A percentile compares a stretch with the other conserved stretches of the same genome.
These are phyloP conservation scores for Populus pruinosa DNA, from an alignment of 345 rosid species.

Conservation along the genomic window DNA sequence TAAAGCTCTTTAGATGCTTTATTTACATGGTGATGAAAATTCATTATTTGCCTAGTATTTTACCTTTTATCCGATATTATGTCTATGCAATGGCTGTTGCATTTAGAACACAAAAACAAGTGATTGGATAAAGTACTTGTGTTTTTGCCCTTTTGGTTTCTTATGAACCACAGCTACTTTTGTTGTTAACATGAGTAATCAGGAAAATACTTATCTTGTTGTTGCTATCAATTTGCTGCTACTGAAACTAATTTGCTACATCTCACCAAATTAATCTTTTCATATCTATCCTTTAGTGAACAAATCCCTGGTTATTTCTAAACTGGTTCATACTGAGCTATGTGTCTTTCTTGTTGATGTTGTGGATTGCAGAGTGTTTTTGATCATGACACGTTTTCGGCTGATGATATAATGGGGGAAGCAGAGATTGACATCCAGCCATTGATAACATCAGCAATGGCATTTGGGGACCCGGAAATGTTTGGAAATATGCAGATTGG, in stretches of 20 bases:
- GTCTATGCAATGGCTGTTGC: neutral
- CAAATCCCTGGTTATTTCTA: neutral
- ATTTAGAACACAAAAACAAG: too few species aligned
- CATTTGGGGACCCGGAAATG: slow-evolving; percentile 83
- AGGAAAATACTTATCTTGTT: neutral
- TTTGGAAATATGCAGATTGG: slow-evolving; percentile 94
- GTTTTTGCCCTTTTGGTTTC: neutral
- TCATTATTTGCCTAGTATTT: neutral
- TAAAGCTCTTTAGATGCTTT: neutral
- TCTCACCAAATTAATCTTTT: neutral
- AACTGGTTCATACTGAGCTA: neutral
- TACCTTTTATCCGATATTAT: neutral
- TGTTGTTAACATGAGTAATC: neutral
- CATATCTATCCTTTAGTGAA: neutral
- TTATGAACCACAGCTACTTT: neutral
- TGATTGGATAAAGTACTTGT: neutral
- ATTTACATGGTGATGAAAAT: neutral
- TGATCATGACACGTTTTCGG: slow-evolving; percentile 85
- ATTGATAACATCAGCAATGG: slow-evolving; percentile 88
- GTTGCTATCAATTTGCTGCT: neutral
- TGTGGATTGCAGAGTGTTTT: slow-evolving; percentile 61
- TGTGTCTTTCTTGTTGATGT: neutral
- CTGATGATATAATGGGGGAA: slow-evolving; percentile 99
- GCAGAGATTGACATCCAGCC: slow-evolving; percentile 93
- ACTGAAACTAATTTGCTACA: neutral